These are phyloP conservation scores for Neurospora sublineolata DNA, from an alignment of 495 filamentous ascomycete genomes.

Conservation along the genomic window DNA sequence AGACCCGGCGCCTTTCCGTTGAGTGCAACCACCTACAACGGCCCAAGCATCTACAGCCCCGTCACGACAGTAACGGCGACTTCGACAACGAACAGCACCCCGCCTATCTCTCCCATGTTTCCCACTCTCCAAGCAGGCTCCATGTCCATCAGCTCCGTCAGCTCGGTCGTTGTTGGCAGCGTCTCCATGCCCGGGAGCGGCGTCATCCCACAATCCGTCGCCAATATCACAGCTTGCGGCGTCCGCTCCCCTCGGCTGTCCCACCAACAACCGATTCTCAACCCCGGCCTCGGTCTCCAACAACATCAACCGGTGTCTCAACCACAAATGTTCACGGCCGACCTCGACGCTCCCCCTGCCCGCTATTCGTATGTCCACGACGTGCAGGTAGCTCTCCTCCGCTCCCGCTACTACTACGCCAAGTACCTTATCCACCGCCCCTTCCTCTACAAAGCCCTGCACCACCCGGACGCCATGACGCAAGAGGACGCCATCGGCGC, in stretches of 20 bases:
- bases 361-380: slow-evolving; percentile 39
- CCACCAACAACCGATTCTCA: neutral
- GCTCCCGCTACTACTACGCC: slow-evolving; percentile 48
- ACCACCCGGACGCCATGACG: slow-evolving; percentile 42
- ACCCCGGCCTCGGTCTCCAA: neutral
- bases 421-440: slow-evolving; percentile 48
- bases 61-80: slow-evolving; percentile 9
- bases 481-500: slow-evolving; percentile 39
- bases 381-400: slow-evolving; percentile 42
- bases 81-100: neutral
- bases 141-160: neutral
- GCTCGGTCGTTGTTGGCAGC: neutral
- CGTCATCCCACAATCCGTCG: neutral
- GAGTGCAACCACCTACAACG: slow-evolving; percentile 6
- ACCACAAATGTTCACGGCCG: slow-evolving; percentile 35
- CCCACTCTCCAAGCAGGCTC: neutral
- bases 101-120: neutral
- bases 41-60: slow-evolving; percentile 14
- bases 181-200: neutral
- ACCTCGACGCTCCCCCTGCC: slow-evolving; percentile 32
- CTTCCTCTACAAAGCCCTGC: slow-evolving; percentile 50
- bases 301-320: neutral
- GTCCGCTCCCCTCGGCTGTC: slow-evolving; percentile 3
- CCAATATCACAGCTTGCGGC: neutral
- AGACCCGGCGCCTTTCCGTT: slow-evolving; percentile 29